A percentile compares a stretch with the other conserved stretches of the same genome.
phyloP scores from a whole-genome alignment of 257 asterid genomes.

The Sherardia arvensis region DNA sequence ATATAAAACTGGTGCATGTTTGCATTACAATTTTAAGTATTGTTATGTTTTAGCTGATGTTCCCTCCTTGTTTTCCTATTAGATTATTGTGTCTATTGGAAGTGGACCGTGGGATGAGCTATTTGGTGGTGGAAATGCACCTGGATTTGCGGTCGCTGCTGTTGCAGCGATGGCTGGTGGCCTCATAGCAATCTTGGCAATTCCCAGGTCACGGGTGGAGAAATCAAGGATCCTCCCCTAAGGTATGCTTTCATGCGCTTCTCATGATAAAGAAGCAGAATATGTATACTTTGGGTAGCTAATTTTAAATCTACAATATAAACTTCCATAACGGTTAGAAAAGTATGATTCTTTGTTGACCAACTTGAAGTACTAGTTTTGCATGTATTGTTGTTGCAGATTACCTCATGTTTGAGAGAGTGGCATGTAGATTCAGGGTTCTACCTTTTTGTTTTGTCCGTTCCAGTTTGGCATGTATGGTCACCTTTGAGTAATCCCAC shows the following conservation, averaged over 20 bases:
- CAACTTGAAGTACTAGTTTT: not conserved
- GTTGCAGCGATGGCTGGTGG: constrained; percentile 53
- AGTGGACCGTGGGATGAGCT: constrained; percentile 43
- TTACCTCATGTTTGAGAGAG: not conserved
- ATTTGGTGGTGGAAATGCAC: constrained; percentile 83
- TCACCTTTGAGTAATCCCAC: not conserved
- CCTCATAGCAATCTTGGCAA: constrained; percentile 68
- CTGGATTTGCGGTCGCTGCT: constrained; percentile 65
- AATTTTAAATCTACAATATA: not conserved
- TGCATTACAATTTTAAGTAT: not conserved
- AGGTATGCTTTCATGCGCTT: constrained; percentile 29
- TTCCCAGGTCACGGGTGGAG: constrained; percentile 69
- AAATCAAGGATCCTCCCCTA: constrained; percentile 42
- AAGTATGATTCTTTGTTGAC: not conserved
- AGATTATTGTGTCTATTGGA: constrained; percentile 75
- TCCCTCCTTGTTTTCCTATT: constrained; percentile 17
- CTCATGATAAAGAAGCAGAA: not conserved
- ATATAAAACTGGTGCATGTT: not conserved
- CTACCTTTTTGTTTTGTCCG: not conserved
- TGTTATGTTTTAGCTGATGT: not conserved
- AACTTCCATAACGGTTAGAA: too few species aligned
- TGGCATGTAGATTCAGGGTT: not conserved
- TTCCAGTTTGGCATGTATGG: not conserved
- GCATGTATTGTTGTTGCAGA: not conserved
- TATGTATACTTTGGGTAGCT: not conserved